phyloP scores from a whole-genome alignment of 192 early-diverging fungal genomes.

The Pecoramyces ruminantium region DNA sequence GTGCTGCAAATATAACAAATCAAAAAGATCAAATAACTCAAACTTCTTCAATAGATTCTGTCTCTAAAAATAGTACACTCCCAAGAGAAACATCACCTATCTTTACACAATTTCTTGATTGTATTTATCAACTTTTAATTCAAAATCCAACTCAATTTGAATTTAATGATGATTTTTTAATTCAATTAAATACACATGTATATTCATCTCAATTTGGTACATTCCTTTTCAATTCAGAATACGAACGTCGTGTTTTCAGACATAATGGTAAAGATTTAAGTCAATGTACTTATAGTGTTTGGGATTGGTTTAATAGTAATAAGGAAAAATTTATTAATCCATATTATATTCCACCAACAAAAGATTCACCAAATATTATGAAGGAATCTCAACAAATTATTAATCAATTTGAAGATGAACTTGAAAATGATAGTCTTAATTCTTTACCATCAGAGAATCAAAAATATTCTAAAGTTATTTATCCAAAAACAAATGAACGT shows the following conservation, averaged over 20 bases:
- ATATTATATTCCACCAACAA: neutral
- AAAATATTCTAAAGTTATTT: neutral
- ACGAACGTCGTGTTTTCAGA: slow-evolving; percentile 33
- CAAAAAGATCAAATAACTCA: neutral
- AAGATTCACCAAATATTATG: neutral
- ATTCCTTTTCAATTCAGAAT: slow-evolving; percentile 80
- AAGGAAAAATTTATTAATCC: neutral
- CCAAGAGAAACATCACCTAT: slow-evolving; percentile 74
- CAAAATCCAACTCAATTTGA: slow-evolving; percentile 84
- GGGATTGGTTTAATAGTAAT: neutral
- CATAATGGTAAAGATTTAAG: neutral
- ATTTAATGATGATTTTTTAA: slow-evolving; percentile 70
- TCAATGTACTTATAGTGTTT: neutral
- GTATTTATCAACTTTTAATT: slow-evolving; percentile 77
- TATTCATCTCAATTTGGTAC: slow-evolving; percentile 89
- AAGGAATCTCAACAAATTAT: neutral
- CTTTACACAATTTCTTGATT: slow-evolving; percentile 95
- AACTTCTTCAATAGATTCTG: neutral
- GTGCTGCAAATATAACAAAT: neutral
- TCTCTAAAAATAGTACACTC: slow-evolving; percentile 13
- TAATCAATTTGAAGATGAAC: neutral
- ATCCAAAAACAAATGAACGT: neutral
- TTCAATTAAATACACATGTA: slow-evolving; percentile 65
- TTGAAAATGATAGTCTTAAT: neutral
- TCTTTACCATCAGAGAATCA: neutral